phyloP scores from a whole-genome alignment of 345 rosid species.

The Bruguiera gymnorhiza region DNA sequence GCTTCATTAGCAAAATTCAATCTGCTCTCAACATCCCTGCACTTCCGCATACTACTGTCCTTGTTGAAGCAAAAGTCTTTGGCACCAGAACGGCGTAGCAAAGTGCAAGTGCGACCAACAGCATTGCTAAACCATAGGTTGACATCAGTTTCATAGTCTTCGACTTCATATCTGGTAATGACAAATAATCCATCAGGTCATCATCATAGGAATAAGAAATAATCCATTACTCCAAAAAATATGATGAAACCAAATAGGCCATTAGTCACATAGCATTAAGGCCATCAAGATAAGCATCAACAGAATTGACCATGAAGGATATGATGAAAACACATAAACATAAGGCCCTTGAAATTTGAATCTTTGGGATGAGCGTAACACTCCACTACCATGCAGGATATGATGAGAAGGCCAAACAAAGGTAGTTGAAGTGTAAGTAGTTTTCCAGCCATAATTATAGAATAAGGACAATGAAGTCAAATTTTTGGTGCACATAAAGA shows the following conservation, averaged over 20 bases:
- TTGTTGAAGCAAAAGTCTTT: slow-evolving; percentile 34
- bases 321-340: no score
- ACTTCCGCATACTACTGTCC: slow-evolving; percentile 37
- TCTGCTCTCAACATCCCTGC: slow-evolving; percentile 60
- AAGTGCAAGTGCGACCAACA: slow-evolving; percentile 63
- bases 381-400: background rate
- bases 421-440: background rate
- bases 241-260: no score
- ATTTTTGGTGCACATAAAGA: no score
- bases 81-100: slow-evolving; percentile 49
- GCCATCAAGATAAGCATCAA: background rate
- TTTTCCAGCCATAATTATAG: background rate
- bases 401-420: background rate
- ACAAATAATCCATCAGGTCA: slow-evolving; percentile 12
- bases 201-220: no score
- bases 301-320: no score
- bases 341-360: background rate
- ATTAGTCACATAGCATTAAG: no score
- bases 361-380: background rate
- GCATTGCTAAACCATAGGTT: slow-evolving; percentile 79
- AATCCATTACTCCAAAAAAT: no score
- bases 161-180: slow-evolving; percentile 51
- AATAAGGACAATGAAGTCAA: background rate
- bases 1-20: slow-evolving; percentile 88
- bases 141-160: slow-evolving; percentile 45